Evolutionary conservation across 2,329 filamentous ascomycete genomes (phyloP), one percentile per base, ranked within the genome.

Genomic region (Fusarium pilosicola): DNA sequence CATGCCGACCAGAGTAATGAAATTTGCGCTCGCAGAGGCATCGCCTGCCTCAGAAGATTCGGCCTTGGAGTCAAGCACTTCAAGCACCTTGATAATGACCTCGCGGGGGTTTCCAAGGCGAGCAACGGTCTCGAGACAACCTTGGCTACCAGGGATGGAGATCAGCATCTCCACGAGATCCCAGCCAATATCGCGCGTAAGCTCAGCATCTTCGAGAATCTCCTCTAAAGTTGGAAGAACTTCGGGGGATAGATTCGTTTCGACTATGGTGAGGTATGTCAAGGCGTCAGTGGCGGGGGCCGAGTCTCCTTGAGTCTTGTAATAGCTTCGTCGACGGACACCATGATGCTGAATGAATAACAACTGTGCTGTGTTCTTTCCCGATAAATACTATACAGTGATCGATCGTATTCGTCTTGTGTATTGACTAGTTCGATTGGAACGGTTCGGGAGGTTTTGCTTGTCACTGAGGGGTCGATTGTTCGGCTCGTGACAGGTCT

Each of bases 131-230:
- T 92, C 89, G 22, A 96, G 85, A 79, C 93, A 95, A 52, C 86
- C 82, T 74, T 93, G 90, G n/a, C 91, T 92, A 18, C 88, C 90
- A 3, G 92, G 86, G 10, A 94, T 83, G 41, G 89, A 86, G 30
- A 95, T 86, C 9, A 96, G 87, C 78, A 94, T 89, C 79, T 93
- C 91, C 28, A 96, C 91, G 58, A 96, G 84, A 80, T 96, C 94
- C 94, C 94, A 96, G 56, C 94, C 94, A 76, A 96, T 95, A 64
- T 94, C 92, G 68, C 88, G 89, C 6, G 93, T 94, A 64, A 95
- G 85, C 65, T 88, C 86, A 15, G 86, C 85, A 85, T 94, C 90
- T 80, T 93, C 89, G 24, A 94, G 85, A 41, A 93, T 89, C 28
- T 91, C 86, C 75, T 94, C 88, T 51, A 96, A 86, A 7, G 88